A percentile compares a stretch with the other conserved stretches of the same genome.
Conservation (phyloP, 805 yeast genomes). For the Saccharomycopsis javanensis region DNA sequence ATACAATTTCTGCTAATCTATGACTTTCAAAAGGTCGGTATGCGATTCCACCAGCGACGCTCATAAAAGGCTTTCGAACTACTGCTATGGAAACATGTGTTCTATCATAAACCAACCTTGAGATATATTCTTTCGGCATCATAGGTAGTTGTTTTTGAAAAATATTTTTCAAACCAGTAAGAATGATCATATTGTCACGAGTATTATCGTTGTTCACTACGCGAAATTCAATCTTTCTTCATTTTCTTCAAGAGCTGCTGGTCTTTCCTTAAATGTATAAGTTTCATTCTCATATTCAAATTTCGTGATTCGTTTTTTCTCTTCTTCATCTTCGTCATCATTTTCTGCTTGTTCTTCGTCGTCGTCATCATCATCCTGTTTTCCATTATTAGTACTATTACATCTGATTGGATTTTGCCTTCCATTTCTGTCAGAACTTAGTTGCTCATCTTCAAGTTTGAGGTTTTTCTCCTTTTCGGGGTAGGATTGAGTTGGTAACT, state of each 20-base stretch:
- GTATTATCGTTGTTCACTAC: constrained; percentile 94
- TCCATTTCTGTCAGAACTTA: not conserved
- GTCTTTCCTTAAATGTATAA: constrained; percentile 82
- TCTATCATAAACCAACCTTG: constrained; percentile 87
- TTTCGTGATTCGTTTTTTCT: constrained; percentile 29
- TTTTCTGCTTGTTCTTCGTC: constrained; percentile 20
- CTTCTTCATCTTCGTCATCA: constrained; percentile 21
- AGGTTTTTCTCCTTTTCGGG: not conserved
- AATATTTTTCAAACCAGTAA: constrained; percentile 91
- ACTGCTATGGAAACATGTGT: constrained; percentile 95
- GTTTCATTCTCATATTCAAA: constrained; percentile 57
- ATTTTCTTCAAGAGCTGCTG: constrained; percentile 88
- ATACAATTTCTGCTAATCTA: constrained; percentile 94
- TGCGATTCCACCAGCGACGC: constrained; percentile 97
- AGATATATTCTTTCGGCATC: constrained; percentile 97
- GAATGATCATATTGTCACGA: constrained; percentile 76
- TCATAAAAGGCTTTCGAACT: constrained; percentile 71
- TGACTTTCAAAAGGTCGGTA: constrained; percentile 87
- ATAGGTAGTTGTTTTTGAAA: constrained; percentile 96
- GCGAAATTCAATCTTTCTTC: constrained; percentile 86
- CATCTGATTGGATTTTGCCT: constrained; percentile 3
- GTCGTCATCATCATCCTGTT: too few relatives aligned
- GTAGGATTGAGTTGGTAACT: not conserved
- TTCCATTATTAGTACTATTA: constrained; percentile 16
- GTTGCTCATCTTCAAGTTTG: not conserved